Evolutionary conservation across 2,329 filamentous ascomycete species (phyloP).

Genomic region (Sordariomycetes sp.): DNA sequence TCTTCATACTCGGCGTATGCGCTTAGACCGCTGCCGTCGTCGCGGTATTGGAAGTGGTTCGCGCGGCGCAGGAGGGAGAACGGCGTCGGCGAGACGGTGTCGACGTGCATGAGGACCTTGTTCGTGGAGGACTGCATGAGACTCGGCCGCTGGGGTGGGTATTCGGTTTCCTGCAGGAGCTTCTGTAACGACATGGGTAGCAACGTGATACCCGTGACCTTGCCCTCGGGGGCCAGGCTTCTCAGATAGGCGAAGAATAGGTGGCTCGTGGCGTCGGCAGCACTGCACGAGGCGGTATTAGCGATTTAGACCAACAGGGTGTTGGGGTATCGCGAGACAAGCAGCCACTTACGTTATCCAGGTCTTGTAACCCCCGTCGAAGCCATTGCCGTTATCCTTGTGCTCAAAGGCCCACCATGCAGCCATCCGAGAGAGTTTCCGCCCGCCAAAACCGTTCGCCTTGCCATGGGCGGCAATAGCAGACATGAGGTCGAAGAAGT

Average conservation of each 20-base stretch:
- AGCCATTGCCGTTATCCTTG: slow-evolving; percentile 73
- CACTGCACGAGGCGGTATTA: slow-evolving; percentile 35
- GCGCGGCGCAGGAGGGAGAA: slow-evolving; percentile 82
- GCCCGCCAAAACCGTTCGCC: slow-evolving; percentile 79
- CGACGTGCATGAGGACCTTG: slow-evolving; percentile 93
- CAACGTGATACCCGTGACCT: slow-evolving; percentile 65
- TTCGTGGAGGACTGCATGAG: slow-evolving; percentile 71
- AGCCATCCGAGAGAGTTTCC: slow-evolving; percentile 87
- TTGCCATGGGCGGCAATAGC: slow-evolving; percentile 90
- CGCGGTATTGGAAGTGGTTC: slow-evolving; percentile 90
- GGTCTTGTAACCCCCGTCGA: slow-evolving; percentile 83
- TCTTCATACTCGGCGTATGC: slow-evolving; percentile 84
- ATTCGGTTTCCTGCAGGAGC: slow-evolving; percentile 82
- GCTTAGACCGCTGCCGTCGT: slow-evolving; percentile 72
- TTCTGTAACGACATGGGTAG: slow-evolving; percentile 86
- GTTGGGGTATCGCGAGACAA: neutral
- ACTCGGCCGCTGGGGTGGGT: slow-evolving; percentile 68
- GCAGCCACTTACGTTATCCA: slow-evolving; percentile 54
- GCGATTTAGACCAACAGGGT: slow-evolving; percentile 7
- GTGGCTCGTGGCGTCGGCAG: slow-evolving; percentile 91
- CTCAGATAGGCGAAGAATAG: slow-evolving; percentile 95
- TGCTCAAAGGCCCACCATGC: slow-evolving; percentile 99
- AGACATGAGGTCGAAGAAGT: slow-evolving; percentile 89
- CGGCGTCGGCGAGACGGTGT: slow-evolving; percentile 85
- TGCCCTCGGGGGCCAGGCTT: slow-evolving; percentile 72